A percentile compares a stretch with the other conserved stretches of the same genome.
phyloP scores from a whole-genome alignment of 768 basidiomycete genomes.

The Dioszegia aurantiaca region DNA sequence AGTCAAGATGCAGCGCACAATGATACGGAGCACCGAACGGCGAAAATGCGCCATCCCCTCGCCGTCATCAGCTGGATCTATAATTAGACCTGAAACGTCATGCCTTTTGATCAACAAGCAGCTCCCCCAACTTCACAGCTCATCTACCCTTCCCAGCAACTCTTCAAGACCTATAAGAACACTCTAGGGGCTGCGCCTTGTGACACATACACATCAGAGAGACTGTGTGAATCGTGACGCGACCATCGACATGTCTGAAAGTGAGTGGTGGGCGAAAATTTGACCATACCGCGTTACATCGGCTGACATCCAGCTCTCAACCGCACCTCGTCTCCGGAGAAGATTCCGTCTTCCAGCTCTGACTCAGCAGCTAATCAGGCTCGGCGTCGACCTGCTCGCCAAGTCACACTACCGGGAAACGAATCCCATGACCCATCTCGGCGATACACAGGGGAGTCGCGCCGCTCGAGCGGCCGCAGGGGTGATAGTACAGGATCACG shows the following conservation, averaged over 20 bases:
- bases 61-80: too few species aligned
- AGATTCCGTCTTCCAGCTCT: not conserved
- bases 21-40: too few species aligned
- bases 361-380: constrained; percentile 1
- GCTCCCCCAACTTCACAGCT: not conserved
- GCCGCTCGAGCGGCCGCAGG: not conserved
- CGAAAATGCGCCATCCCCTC: too few species aligned
- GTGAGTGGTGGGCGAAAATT: not conserved
- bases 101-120: not conserved
- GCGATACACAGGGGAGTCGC: constrained; percentile 1
- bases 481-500: not conserved
- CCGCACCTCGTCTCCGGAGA: constrained; percentile 11
- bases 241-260: constrained; percentile 1
- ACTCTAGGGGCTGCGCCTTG: too few species aligned
- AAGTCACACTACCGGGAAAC: constrained; percentile 9
- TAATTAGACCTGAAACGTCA: constrained; percentile 2
- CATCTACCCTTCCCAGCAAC: not conserved
- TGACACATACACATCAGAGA: not conserved
- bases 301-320: not conserved
- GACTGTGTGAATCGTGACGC: not conserved
- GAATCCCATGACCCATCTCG: not conserved
- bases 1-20: too few species aligned
- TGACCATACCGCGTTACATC: too few species aligned
- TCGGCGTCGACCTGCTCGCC: constrained; percentile 9
- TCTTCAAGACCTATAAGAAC: too few species aligned